These are phyloP conservation scores for Ramaria rubella DNA, from an alignment of 768 basidiomycete genomes.

Conservation along the genomic window DNA sequence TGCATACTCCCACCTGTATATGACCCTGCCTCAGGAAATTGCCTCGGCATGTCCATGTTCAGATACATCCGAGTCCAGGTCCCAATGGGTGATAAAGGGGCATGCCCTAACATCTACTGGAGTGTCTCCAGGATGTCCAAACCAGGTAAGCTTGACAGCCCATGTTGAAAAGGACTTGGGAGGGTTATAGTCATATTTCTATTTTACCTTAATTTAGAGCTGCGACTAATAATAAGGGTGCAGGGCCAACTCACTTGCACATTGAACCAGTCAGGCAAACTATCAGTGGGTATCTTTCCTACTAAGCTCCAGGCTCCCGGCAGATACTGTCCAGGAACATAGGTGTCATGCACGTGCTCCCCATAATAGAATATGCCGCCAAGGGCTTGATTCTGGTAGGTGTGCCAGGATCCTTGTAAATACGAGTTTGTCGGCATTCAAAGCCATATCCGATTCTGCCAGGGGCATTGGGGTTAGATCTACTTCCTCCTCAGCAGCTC, in stretches of 20 bases:
- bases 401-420: background rate
- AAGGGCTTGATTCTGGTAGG: background rate
- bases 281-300: background rate
- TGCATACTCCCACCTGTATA: background rate
- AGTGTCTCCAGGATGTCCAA: background rate
- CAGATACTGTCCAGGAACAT: background rate
- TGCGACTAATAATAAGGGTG: background rate
- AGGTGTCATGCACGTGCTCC: background rate
- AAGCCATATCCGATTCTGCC: too few relatives aligned
- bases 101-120: background rate
- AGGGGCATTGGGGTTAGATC: background rate
- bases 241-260: background rate
- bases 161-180: background rate
- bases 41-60: background rate
- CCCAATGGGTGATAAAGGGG: background rate
- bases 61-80: background rate
- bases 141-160: background rate
- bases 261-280: background rate
- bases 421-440: too few relatives aligned
- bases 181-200: constrained; percentile 3
- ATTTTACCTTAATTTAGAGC: background rate
- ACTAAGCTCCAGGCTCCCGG: background rate
- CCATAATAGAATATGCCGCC: background rate
- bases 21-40: background rate
- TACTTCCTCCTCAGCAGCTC: background rate